Percentiles rank a stretch among this genome's conserved stretches.
Conservation (phyloP, 192 early-diverging fungal genomes). For the Backusella tarrabulga region DNA sequence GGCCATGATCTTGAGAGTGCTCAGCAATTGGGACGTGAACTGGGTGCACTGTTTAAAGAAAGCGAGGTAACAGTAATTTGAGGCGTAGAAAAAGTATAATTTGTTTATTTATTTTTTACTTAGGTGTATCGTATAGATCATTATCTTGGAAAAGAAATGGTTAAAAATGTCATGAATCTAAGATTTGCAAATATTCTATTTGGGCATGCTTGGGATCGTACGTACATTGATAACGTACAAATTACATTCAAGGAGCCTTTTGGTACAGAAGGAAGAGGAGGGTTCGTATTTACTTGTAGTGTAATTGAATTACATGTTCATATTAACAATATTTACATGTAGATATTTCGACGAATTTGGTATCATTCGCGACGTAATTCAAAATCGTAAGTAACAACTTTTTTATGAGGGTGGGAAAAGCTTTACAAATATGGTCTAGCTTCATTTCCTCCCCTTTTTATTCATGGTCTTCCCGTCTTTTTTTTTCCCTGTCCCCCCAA, state of each 20-base stretch:
- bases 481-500: neutral
- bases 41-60: slow-evolving; percentile 81
- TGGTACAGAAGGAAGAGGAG: slow-evolving; percentile 93
- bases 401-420: neutral
- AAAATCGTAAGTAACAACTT: slow-evolving; percentile 52
- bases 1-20: slow-evolving; percentile 89
- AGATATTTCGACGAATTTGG: slow-evolving; percentile 99
- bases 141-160: slow-evolving; percentile 99
- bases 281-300: no score
- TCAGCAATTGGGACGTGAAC: slow-evolving; percentile 62
- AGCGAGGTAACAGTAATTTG: slow-evolving; percentile 63
- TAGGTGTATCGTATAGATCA: slow-evolving; percentile 98
- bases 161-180: slow-evolving; percentile 93
- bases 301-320: no score
- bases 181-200: slow-evolving; percentile 95
- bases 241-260: slow-evolving; percentile 98
- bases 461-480: neutral
- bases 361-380: slow-evolving; percentile 96
- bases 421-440: neutral
- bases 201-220: slow-evolving; percentile 88
- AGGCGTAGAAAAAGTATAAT: neutral
- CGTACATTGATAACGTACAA: slow-evolving; percentile 89
- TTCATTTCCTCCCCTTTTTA: neutral
- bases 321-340: neutral
- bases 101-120: neutral